Evolutionary conservation across 2,329 filamentous ascomycete species (phyloP), one percentile per base, ranked within the genome.

Genomic region (Alternaria burnsii): DNA sequence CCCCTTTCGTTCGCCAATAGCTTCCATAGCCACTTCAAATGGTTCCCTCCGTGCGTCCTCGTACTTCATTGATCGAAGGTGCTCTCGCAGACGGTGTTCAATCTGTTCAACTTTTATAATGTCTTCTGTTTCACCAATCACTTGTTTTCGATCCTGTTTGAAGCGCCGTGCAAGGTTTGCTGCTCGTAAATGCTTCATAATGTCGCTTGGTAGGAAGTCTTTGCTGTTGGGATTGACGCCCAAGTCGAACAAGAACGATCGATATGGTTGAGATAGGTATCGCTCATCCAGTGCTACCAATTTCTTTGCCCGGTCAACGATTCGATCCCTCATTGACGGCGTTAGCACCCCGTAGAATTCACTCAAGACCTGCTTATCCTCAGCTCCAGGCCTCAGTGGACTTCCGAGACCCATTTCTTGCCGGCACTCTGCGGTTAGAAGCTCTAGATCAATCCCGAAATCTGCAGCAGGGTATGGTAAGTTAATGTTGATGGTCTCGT

Each of bases 181-280:
- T n/a, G 58, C 59, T 47, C 72, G 67, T 9, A 76, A 58, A 22
- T 67, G 57, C 11, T 67, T 40, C 40, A 73, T 58, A 3, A 75
- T 68, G 36, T 75, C 72, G 52, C 73, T 69, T 12, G 72, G 68
- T 18, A 75, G 61, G 43, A 73, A 20, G 24, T 62, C 58, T 44
- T 30, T 66, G 52, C 50, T 52, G 28, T n/a, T 28, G 12, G 53
- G 41, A 47, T 55, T 50, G 22, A 75, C 57, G n/a, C 68, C 66
- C n/a, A 76, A 22, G 22, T 54, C 34, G 4, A 46, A 7, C 7
- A 71, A 60, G 28, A 75, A 60, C 14, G 44, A 16, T 5, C 26
- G 28, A 32, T 61, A 68, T 14, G 55, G 24, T 16, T 66, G 41
- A 3, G 58, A 20, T 5, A 74, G 53, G 38, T 60, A 62, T 6